phyloP scores from a whole-genome alignment of 1,284 basidiomycete genomes.

The Sparassis latifolia region DNA sequence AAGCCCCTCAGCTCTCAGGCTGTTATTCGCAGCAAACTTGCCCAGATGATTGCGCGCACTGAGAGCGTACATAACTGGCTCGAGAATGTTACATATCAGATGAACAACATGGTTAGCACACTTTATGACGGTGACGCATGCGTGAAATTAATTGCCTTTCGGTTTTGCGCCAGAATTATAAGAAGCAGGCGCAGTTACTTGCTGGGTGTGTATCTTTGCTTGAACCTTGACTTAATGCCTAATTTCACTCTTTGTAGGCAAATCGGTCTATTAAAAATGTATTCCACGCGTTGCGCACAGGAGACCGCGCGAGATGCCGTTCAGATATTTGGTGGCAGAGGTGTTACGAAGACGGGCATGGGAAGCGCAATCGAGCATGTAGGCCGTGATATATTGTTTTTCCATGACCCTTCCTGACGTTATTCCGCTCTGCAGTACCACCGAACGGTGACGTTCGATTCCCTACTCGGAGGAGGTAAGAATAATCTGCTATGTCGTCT shows the following conservation, averaged over 20 bases:
- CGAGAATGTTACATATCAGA: constrained; percentile 87
- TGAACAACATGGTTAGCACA: constrained; percentile 72
- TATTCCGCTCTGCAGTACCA: constrained; percentile 41
- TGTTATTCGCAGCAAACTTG: constrained; percentile 81
- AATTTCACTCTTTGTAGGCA: constrained; percentile 13
- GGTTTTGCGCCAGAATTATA: constrained; percentile 23
- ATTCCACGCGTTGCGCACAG: constrained; percentile 23
- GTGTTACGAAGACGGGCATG: constrained; percentile 50
- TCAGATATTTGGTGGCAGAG: constrained; percentile 49
- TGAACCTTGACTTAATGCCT: not conserved
- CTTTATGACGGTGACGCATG: no score
- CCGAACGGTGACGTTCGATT: constrained; percentile 59
- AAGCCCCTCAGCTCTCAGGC: constrained; percentile 80
- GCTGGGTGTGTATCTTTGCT: constrained; percentile 27
- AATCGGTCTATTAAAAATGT: constrained; percentile 27
- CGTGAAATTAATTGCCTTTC: no score
- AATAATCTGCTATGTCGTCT: not conserved
- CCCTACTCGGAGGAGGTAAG: constrained; percentile 60
- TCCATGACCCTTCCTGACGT: constrained; percentile 1
- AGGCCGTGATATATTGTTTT: constrained; percentile 11
- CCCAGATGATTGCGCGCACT: constrained; percentile 78
- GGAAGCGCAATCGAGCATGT: constrained; percentile 57
- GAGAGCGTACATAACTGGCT: constrained; percentile 84
- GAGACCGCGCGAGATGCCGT: constrained; percentile 39
- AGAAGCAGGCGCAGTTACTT: constrained; percentile 34